A percentile compares a stretch with the other conserved stretches of the same genome.
phyloP scores from a whole-genome alignment of 139 green algal genomes.

The Coccomyxa sp. region DNA sequence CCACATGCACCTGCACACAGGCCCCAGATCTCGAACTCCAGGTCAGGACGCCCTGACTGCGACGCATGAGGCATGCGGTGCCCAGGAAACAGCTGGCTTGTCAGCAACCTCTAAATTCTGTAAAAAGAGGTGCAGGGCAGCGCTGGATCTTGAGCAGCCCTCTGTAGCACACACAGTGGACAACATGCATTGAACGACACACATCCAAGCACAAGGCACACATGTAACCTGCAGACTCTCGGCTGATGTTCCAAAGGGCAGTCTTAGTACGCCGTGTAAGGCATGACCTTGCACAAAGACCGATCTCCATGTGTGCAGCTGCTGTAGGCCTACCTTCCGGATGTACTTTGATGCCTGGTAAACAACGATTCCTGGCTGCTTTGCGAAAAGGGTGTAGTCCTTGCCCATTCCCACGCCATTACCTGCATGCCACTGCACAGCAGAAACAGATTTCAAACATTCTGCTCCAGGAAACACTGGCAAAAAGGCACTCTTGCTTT shows the following conservation, averaged over 20 bases:
- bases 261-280: neutral
- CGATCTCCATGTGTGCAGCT: neutral
- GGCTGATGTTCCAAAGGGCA: neutral
- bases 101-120: too few species aligned
- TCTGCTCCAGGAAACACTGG: neutral
- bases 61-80: too few species aligned
- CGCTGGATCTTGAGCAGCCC: neutral
- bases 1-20: constrained; percentile 27
- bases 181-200: neutral
- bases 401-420: constrained; percentile 83
- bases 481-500: neutral
- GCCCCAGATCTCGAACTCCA: neutral
- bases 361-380: constrained; percentile 82
- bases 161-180: neutral
- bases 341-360: constrained; percentile 70
- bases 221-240: too few species aligned
- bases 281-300: too few species aligned
- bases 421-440: constrained; percentile 72
- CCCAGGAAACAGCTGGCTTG: too few species aligned
- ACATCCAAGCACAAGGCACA: neutral
- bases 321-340: constrained; percentile 3
- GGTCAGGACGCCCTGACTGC: too few species aligned
- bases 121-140: too few species aligned
- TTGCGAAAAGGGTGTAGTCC: constrained; percentile 93
- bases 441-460: neutral